phyloP scores from a whole-genome alignment of 306 rosid species.

The Malus sieversii region DNA sequence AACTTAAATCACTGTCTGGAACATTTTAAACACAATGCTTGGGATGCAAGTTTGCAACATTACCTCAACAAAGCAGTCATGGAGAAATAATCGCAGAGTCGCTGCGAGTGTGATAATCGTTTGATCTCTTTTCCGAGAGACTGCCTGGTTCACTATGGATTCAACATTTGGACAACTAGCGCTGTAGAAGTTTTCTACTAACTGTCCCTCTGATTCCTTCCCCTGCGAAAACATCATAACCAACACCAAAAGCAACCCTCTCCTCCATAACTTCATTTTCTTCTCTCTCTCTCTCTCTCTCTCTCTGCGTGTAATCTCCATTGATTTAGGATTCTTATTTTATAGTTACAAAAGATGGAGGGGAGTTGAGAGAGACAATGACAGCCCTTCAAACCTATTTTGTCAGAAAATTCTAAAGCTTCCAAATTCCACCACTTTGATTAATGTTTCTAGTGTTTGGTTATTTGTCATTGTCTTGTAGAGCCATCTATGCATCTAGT shows the following conservation, averaged over 20 bases:
- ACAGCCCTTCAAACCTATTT: not conserved
- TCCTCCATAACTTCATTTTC: conserved; percentile 24
- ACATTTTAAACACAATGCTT: not conserved
- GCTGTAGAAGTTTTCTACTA: conserved; percentile 50
- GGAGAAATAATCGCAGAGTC: conserved; percentile 76
- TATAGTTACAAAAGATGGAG: not conserved
- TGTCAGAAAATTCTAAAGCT: not conserved
- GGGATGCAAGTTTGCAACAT: not conserved
- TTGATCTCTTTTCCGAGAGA: conserved; percentile 42
- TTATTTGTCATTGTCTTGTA: conserved; percentile 6
- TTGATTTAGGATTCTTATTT: not conserved
- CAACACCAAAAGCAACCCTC: conserved; percentile 15
- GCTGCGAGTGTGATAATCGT: conserved; percentile 52
- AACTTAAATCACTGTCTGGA: not conserved
- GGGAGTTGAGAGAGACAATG: not conserved
- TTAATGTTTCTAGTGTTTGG: conserved; percentile 9
- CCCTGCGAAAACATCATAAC: conserved; percentile 5
- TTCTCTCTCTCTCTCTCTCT: not conserved
- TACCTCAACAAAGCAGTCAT: conserved; percentile 85
- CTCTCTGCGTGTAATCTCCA: not conserved
- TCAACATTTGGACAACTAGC: conserved; percentile 66
- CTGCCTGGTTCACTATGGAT: conserved; percentile 51
- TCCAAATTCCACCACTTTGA: not conserved
- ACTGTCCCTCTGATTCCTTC: conserved; percentile 29
- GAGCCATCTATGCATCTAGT: not conserved